A percentile compares a stretch with the other conserved stretches of the same genome.
Evolutionary conservation across 1,139 yeast species (phyloP).

Genomic region (Lodderomyces theae): DNA sequence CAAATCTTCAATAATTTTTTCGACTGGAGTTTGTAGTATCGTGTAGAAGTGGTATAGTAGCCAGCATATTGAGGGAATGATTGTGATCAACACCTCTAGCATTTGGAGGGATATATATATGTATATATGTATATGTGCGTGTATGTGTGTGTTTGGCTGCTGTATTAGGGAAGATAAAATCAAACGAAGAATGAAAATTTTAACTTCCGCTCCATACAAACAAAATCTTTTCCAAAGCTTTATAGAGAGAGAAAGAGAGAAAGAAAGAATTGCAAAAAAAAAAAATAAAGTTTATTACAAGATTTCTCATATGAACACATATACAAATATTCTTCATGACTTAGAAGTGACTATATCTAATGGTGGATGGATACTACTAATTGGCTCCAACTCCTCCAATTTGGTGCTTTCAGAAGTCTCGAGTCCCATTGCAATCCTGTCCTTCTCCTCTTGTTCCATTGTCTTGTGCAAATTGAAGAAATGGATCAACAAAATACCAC

Average conservation of each 20-base stretch:
- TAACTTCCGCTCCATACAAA: too few species aligned
- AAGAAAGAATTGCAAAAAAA: background rate
- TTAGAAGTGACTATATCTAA: background rate
- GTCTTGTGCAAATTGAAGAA: conserved; percentile 53
- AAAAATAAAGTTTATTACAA: too few species aligned
- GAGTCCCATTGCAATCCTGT: conserved; percentile 22
- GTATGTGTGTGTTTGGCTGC: too few species aligned
- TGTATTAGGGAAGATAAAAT: too few species aligned
- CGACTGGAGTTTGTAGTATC: conserved; percentile 38
- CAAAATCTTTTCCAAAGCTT: too few species aligned
- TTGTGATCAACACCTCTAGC: conserved; percentile 43
- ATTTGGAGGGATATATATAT: conserved; percentile 15
- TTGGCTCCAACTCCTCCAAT: conserved; percentile 2
- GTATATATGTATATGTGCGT: too few species aligned
- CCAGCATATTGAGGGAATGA: conserved; percentile 44
- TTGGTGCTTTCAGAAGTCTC: conserved; percentile 5
- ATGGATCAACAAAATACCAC: conserved; percentile 41
- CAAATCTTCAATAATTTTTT: conserved; percentile 34
- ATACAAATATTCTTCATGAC: background rate
- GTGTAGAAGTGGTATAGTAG: conserved; percentile 38
- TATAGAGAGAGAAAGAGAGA: too few species aligned
- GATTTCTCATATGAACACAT: too few species aligned
- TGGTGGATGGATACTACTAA: conserved; percentile 1
- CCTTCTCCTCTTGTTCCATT: conserved; percentile 44
- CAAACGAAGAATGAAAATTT: background rate